A percentile compares a stretch with the other conserved stretches of the same genome.
These are phyloP conservation scores for Blastocystis hominis DNA, from an alignment of 352 stramenopile genomes.

Conservation along the genomic window DNA sequence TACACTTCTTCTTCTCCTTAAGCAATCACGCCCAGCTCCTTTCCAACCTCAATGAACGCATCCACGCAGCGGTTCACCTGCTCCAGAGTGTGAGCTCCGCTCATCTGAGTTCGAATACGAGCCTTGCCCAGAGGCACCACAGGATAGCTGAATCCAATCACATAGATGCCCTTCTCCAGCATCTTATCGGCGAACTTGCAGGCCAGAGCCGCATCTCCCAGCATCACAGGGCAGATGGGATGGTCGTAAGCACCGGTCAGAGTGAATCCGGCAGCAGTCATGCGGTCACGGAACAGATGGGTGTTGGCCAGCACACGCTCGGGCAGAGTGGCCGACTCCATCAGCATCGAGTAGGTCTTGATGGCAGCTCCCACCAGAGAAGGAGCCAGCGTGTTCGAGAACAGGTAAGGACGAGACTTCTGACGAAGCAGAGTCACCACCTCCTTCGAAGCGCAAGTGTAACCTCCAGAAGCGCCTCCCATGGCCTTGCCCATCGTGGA, in stretches of 20 bases:
- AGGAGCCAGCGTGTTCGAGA: slow-evolving; percentile 81
- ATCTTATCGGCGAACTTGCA: slow-evolving; percentile 78
- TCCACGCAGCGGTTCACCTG: slow-evolving; percentile 79
- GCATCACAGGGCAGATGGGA: slow-evolving; percentile 80
- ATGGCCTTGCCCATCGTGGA: slow-evolving; percentile 84
- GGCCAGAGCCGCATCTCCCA: slow-evolving; percentile 78
- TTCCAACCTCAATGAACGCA: slow-evolving; percentile 80
- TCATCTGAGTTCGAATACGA: slow-evolving; percentile 80
- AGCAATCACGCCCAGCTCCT: slow-evolving; percentile 63
- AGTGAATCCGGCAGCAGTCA: slow-evolving; percentile 77
- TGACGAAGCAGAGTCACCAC: slow-evolving; percentile 81
- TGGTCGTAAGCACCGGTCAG: slow-evolving; percentile 73
- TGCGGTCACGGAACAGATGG: slow-evolving; percentile 78
- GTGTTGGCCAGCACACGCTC: slow-evolving; percentile 78
- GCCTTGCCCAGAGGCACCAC: slow-evolving; percentile 81
- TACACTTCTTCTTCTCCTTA: neutral
- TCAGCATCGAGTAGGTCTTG: slow-evolving; percentile 83
- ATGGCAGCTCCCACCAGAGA: slow-evolving; percentile 82
- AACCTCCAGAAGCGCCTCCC: slow-evolving; percentile 79
- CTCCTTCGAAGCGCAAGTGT: slow-evolving; percentile 68
- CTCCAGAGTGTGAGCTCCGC: slow-evolving; percentile 77
- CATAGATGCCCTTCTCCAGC: slow-evolving; percentile 81
- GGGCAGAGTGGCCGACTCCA: slow-evolving; percentile 66
- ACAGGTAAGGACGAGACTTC: slow-evolving; percentile 79
- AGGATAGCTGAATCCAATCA: slow-evolving; percentile 84